Percentiles rank a stretch among this genome's conserved stretches.
These are phyloP conservation scores for Russula foetens DNA, from an alignment of 768 basidiomycete species.

Conservation along the genomic window DNA sequence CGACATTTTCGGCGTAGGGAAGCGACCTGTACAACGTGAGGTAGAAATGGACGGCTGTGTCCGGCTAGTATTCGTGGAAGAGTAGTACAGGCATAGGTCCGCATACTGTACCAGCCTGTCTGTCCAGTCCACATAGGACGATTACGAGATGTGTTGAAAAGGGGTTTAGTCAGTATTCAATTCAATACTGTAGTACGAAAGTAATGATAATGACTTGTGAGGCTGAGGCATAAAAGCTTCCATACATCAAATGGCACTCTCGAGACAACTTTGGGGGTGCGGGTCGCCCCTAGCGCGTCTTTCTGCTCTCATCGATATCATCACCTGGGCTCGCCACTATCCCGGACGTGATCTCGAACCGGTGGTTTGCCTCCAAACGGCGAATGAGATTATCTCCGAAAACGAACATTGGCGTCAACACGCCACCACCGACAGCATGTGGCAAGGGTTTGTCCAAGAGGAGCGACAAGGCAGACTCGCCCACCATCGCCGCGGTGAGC, in stretches of 20 bases:
- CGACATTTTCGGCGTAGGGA: constrained; percentile 11
- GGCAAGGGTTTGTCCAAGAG: constrained; percentile 51
- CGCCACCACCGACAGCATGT: constrained; percentile 57
- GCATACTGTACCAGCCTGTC: too few relatives aligned
- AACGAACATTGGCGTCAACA: constrained; percentile 78
- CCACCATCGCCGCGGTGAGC: constrained; percentile 60
- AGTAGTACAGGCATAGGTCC: neutral
- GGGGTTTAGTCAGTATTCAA: too few relatives aligned
- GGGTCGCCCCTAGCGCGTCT: neutral
- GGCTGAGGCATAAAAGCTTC: neutral
- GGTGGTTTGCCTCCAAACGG: constrained; percentile 51
- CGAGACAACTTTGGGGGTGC: neutral
- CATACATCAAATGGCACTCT: neutral
- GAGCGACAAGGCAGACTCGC: constrained; percentile 69
- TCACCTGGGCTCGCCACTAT: constrained; percentile 27
- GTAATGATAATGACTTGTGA: neutral
- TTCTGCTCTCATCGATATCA: neutral
- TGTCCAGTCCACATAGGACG: too few relatives aligned
- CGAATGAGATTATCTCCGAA: constrained; percentile 70
- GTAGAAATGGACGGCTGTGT: constrained; percentile 11
- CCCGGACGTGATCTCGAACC: constrained; percentile 49
- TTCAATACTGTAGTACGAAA: neutral
- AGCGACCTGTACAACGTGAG: constrained; percentile 11
- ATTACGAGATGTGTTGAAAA: too few relatives aligned
- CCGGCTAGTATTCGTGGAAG: constrained; percentile 6